Percentiles rank a stretch among this genome's conserved stretches.
These are phyloP conservation scores for Aspergillus glaucus DNA, from an alignment of 2,329 filamentous ascomycete species.

Conservation along the genomic window DNA sequence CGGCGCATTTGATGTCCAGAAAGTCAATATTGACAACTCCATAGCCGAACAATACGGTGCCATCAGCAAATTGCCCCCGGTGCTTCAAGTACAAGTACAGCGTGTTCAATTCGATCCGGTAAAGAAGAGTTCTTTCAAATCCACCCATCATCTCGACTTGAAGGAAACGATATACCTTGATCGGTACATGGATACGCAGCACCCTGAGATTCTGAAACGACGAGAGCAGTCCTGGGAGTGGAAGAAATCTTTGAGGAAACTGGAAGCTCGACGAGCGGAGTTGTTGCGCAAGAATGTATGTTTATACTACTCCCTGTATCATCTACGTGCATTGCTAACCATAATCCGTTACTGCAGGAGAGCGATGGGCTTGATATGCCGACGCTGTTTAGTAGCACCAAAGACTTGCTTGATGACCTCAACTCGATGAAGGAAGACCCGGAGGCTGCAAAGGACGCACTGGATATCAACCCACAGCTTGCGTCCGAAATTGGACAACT, in stretches of 20 bases:
- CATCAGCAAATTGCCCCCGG: conserved; percentile 69
- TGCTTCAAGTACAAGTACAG: conserved; percentile 85
- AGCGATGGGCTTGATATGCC: conserved; percentile 24
- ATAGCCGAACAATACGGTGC: conserved; percentile 60
- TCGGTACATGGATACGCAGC: conserved; percentile 66
- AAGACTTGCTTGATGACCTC: conserved; percentile 40
- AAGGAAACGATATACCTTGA: conserved; percentile 79
- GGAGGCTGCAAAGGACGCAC: conserved; percentile 28
- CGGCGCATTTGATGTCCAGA: conserved; percentile 74
- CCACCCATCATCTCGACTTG: conserved; percentile 70
- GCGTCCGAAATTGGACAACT: conserved; percentile 40
- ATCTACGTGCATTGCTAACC: neutral
- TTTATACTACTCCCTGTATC: neutral
- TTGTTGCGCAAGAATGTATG: conserved; percentile 34
- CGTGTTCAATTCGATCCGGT: conserved; percentile 66
- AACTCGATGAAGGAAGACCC: conserved; percentile 29
- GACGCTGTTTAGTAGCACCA: conserved; percentile 27
- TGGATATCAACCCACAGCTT: conserved; percentile 40
- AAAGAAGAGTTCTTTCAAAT: conserved; percentile 59
- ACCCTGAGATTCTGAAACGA: conserved; percentile 56
- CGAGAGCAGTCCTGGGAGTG: conserved; percentile 69
- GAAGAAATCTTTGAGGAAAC: conserved; percentile 55
- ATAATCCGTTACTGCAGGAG: conserved; percentile 8
- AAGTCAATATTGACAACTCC: conserved; percentile 60
- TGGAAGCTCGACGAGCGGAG: conserved; percentile 45